Base-by-base conservation (phyloP, 805 yeast species). In the Saitoella complicata region DNA sequence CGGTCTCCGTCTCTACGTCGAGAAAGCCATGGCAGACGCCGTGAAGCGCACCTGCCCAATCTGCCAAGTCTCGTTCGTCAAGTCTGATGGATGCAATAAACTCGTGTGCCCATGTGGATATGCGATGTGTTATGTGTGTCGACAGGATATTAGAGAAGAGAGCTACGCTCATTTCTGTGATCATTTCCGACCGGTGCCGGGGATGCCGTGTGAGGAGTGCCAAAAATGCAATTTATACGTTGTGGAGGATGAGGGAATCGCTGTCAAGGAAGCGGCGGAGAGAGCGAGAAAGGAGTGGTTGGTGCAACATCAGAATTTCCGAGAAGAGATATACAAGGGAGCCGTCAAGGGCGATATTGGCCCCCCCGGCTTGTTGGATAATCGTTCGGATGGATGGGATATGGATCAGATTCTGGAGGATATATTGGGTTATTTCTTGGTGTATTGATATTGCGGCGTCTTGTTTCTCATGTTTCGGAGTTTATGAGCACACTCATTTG, bases 81-180 rank as follows among this genome's bases (percentile, higher is more conserved):
- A 49, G 34, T 35, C 51, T 10, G 52, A 49, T 13, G 52, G 52
- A 9, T 49, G 52, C 44, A 49, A 49, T 35, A 49, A 49, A 44
- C 43, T 49, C 10, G 51, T 51, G n/a, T 49, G 52, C 31, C 46
- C 42, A 7, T 49, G 52, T 42, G 52, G 52, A 8, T 49, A 46
- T 41, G 40, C 49, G 32, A 49, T 49, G 52, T 49, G 52, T 33
- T 49, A 49, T 31, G 47, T 49, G 13, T 49, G 52, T 41, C 40
- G 52, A 3, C 35, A 45, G 33, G 52, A 49, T 31, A 49, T 49
- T 13, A 41, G 43, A 10, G 45, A 42, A 11, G 52, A 49, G 34
- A 37, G 47, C 12, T 49, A 49, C 31, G 41, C 40, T 39, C 52
- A 49, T 31, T 49, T 49, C 30, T 49, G 52, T 38, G 47, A 44